Percentiles rank a stretch among this genome's conserved stretches.
These are phyloP conservation scores for Mucor ambiguus DNA, from an alignment of 371 early-diverging fungal genomes.

Conservation along the genomic window DNA sequence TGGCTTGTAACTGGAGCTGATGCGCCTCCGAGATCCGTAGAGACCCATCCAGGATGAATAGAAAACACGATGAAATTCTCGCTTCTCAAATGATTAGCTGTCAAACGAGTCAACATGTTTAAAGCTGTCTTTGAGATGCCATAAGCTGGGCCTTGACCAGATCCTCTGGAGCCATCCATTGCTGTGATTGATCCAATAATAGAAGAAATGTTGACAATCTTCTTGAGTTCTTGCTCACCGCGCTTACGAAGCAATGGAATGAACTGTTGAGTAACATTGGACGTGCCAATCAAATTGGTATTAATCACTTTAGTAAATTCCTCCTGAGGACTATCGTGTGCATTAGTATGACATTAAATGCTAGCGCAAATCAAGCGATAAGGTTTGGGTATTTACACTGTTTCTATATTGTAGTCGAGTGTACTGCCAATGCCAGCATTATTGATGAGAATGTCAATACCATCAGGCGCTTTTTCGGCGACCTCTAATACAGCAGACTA, in stretches of 20 bases:
- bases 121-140: constrained; percentile 22
- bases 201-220: constrained; percentile 29
- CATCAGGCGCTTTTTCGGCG: constrained; percentile 17
- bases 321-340: neutral
- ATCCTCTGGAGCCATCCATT: neutral
- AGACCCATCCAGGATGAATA: constrained; percentile 30
- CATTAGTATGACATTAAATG: neutral
- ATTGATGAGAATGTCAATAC: constrained; percentile 37
- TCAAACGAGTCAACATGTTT: constrained; percentile 26
- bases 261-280: constrained; percentile 16
- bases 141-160: constrained; percentile 14
- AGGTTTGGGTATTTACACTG: neutral
- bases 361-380: neutral
- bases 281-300: constrained; percentile 21
- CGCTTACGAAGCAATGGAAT: constrained; percentile 30
- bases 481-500: constrained; percentile 29
- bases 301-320: constrained; percentile 4
- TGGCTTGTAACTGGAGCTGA: neutral
- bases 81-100: constrained; percentile 10
- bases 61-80: constrained; percentile 28
- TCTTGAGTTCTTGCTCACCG: constrained; percentile 11
- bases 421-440: constrained; percentile 35
- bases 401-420: neutral
- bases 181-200: constrained; percentile 14
- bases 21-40: constrained; percentile 25